Base-by-base conservation (phyloP, 2,329 filamentous ascomycete genomes). In the Exophiala spinifera region DNA sequence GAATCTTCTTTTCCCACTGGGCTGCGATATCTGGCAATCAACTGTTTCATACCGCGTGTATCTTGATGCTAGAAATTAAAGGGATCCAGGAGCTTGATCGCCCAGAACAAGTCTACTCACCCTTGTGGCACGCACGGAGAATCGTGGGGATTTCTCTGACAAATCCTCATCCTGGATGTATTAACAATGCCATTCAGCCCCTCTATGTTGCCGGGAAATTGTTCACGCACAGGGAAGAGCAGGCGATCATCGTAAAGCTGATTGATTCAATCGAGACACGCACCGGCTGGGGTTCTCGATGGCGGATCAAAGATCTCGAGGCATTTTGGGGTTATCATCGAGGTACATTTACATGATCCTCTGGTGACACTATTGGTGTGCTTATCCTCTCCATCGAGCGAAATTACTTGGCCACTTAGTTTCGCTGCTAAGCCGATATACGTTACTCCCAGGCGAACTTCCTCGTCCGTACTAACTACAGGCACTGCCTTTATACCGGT, bases 211-310 rank as follows among this genome's bases (percentile, higher is more conserved):
- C 81, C 0, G 81, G 79, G 0, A 71, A 74, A 33, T 65, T 81
- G 0, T 71, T 83, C 39, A 82, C 76, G 50, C 80, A 83, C 65
- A 70, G 67, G 1, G 70, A 72, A 1, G 72, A 76, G 54, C 72
- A 74, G 56, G 61, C 61, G 0, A 58, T 70, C 13, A 69, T 74
- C 11, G 62, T 86, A 28, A 71, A 75, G 11, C 65, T 86, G 40
- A 68, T 87, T 20, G 71, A 75, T 28, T 79, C 76, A 10, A 79
- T 87, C 20, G 82, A 87, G 66, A 69, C 67, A 11, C 83, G 86
- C 61, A 74, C 82, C 36, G 83, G 82, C 1, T 86, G 82, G 79
- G 80, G 81, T 1, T 85, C 83, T 44, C 74, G 82, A 62, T 84
- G 85, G 67, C 76, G 82, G 34, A 77, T 82, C 25, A 71, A 77